Base-by-base conservation (phyloP, 1,284 basidiomycete species). In the Malassezia dermatis region DNA sequence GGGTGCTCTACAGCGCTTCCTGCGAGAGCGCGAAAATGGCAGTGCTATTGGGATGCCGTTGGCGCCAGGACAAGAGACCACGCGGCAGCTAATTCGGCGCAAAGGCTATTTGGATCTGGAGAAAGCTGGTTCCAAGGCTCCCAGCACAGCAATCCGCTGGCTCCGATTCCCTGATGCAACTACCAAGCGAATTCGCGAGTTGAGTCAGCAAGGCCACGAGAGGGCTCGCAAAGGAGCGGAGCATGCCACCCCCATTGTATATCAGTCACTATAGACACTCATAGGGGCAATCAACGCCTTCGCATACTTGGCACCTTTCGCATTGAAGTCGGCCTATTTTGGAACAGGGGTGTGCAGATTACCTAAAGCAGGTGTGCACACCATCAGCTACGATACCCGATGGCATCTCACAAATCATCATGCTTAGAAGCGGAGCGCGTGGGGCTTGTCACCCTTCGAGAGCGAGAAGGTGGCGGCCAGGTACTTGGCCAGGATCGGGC, bases 391-490 rank as follows among this genome's bases (percentile, higher is more conserved):
- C 37, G 37, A 39, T 39, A 39, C 37, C 37, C 17, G 8, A 21
- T 21, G 37, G 37, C 37, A 39, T 39, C 37, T 39, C 37, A 21
- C 37, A 39, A 39, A 13, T 48, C 31, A 48, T 43, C 12, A 17
- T 52, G 48, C 62, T 84, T 79, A 91, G 80, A 91, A 91, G 62
- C 80, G 80, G 78, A 93, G 75, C 77, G 86, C 81, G 79, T 93
- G 89, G 74, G 89, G 86, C 81, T 81, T 88, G 67, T 78, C 86
- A 62, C 90, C 89, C 82, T 93, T 95, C 73, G 88, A 90, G 64
- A 99, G 82, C 75, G 89, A 89, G 82, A 88, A 99, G 71, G 83
- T 84, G 59, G 91, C 83, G 77, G 86, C 86, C 73, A 99, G 82
- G 81, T 98, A 99, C 80, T 93, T 94, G 76, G 80, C 81, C 69